These are phyloP conservation scores for Ustilago trichophora DNA, from an alignment of 1,284 basidiomycete species.

Conservation along the genomic window DNA sequence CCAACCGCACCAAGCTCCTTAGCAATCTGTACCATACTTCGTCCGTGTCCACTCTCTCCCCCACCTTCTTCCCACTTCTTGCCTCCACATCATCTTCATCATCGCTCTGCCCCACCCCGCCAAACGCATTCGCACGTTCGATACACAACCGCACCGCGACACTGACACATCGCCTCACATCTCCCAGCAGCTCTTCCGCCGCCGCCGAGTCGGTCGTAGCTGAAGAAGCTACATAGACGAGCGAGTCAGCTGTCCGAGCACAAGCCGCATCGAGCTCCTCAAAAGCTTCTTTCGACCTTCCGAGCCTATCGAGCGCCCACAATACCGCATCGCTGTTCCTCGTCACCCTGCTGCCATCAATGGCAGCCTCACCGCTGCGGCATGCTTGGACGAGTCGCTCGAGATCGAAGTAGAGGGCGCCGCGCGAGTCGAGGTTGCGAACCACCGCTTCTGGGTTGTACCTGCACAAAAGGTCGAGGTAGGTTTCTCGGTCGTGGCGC, in stretches of 20 bases:
- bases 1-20: slow-evolving; percentile 79
- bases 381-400: slow-evolving; percentile 73
- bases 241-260: slow-evolving; percentile 53
- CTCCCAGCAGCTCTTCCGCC: slow-evolving; percentile 22
- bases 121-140: slow-evolving; percentile 35
- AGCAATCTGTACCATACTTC: slow-evolving; percentile 91
- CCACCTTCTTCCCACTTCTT: not conserved
- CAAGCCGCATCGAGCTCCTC: slow-evolving; percentile 45
- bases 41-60: slow-evolving; percentile 76
- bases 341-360: slow-evolving; percentile 27
- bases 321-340: slow-evolving; percentile 80
- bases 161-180: slow-evolving; percentile 27
- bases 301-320: slow-evolving; percentile 79
- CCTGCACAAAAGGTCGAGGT: slow-evolving; percentile 78
- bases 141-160: slow-evolving; percentile 51
- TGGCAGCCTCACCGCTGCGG: slow-evolving; percentile 68
- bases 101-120: slow-evolving; percentile 38
- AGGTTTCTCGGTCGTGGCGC: slow-evolving; percentile 72
- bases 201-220: not conserved
- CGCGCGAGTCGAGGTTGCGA: slow-evolving; percentile 74
- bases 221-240: slow-evolving; percentile 20
- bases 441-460: slow-evolving; percentile 77
- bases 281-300: slow-evolving; percentile 72
- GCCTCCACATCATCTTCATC: slow-evolving; percentile 13
- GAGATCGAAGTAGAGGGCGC: slow-evolving; percentile 73